These are phyloP conservation scores for Ogataea dorogensis DNA, from an alignment of 805 yeast genomes.

Conservation along the genomic window DNA sequence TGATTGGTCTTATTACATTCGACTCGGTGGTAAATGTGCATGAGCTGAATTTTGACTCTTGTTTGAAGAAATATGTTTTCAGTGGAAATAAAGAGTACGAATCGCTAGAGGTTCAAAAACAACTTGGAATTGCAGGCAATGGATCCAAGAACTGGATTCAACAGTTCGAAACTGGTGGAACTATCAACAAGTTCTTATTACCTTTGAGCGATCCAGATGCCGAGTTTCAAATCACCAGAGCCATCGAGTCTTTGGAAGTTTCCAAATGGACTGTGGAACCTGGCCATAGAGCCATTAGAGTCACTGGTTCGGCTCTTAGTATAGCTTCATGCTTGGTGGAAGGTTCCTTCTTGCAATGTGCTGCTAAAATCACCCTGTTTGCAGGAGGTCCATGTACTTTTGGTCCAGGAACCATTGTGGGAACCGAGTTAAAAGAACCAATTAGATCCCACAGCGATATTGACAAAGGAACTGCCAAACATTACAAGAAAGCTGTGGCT, in stretches of 20 bases:
- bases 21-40: slow-evolving; percentile 92
- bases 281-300: slow-evolving; percentile 82
- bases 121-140: slow-evolving; percentile 36
- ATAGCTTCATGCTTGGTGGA: slow-evolving; percentile 82
- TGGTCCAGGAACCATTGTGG: slow-evolving; percentile 92
- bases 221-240: slow-evolving; percentile 77
- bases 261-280: slow-evolving; percentile 78
- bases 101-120: slow-evolving; percentile 36
- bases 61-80: slow-evolving; percentile 76
- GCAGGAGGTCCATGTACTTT: slow-evolving; percentile 95
- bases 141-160: slow-evolving; percentile 37
- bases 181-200: slow-evolving; percentile 38
- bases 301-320: slow-evolving; percentile 89
- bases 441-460: slow-evolving; percentile 96
- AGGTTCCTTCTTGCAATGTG: slow-evolving; percentile 77
- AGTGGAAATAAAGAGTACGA: slow-evolving; percentile 85
- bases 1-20: slow-evolving; percentile 82
- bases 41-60: slow-evolving; percentile 62
- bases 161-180: slow-evolving; percentile 42
- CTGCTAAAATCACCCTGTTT: slow-evolving; percentile 86
- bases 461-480: slow-evolving; percentile 86
- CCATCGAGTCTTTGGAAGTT: slow-evolving; percentile 68
- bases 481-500: slow-evolving; percentile 80
- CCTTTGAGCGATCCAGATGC: slow-evolving; percentile 43
- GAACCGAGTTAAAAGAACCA: slow-evolving; percentile 89